Percentiles rank a stretch among this genome's conserved stretches.
Conservation (phyloP, 1,284 basidiomycete genomes). For the Sanghuangporus weigelae region DNA sequence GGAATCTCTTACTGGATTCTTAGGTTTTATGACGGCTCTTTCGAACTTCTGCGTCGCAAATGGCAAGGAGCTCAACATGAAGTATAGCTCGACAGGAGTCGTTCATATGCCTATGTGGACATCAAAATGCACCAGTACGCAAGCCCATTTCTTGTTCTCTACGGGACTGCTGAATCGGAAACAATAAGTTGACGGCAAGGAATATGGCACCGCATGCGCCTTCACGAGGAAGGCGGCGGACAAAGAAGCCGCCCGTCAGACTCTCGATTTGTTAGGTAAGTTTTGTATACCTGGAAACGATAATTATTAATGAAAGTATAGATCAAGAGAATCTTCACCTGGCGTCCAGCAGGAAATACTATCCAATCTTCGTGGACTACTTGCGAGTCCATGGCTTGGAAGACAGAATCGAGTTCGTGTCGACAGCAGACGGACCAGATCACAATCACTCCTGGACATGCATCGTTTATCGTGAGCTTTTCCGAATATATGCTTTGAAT, state of each 20-base stretch:
- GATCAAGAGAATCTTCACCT: background rate
- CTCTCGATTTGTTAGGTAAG: background rate
- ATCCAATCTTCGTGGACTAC: slow-evolving; percentile 5
- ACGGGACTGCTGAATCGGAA: background rate
- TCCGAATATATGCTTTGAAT: background rate
- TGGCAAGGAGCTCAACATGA: background rate
- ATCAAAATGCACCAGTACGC: background rate
- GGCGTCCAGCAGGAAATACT: background rate
- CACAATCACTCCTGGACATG: slow-evolving; percentile 4
- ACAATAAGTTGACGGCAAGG: slow-evolving; percentile 5
- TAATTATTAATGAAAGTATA: background rate
- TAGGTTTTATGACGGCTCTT: background rate
- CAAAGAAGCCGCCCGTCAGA: slow-evolving; percentile 4
- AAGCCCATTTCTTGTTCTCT: background rate
- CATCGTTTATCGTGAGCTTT: background rate
- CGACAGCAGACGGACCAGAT: background rate
- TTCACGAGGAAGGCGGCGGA: slow-evolving; percentile 2
- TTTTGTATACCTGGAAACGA: background rate
- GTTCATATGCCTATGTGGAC: background rate
- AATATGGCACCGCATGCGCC: background rate
- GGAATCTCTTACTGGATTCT: background rate
- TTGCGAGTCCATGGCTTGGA: background rate
- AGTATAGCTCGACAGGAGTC: background rate
- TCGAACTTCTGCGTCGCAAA: background rate
- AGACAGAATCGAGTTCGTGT: background rate